phyloP scores from a whole-genome alignment of 192 early-diverging fungal genomes.

The Neocallimastix lanati region DNA sequence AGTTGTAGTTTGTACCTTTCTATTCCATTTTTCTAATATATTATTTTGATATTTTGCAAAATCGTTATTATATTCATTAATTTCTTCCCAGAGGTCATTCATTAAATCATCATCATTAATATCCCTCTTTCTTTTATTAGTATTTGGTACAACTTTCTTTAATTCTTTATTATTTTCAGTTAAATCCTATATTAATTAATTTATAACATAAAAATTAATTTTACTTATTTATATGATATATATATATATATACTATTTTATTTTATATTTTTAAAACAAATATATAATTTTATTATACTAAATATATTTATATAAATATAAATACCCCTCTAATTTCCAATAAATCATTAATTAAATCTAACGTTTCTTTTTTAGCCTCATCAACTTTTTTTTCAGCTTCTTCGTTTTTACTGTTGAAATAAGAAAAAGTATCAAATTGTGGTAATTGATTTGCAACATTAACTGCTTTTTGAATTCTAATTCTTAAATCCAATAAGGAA shows the following conservation, averaged over 20 bases:
- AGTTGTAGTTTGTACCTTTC: slow-evolving; percentile 55
- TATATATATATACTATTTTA: no score
- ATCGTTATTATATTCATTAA: slow-evolving; percentile 29
- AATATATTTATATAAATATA: no score
- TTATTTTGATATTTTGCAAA: slow-evolving; percentile 65
- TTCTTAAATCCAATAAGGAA: slow-evolving; percentile 61
- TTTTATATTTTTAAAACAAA: no score
- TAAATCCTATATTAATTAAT: no score
- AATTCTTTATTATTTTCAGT: slow-evolving; percentile 10
- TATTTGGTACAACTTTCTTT: slow-evolving; percentile 7
- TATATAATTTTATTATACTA: no score
- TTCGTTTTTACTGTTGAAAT: slow-evolving; percentile 1
- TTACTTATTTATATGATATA: no score
- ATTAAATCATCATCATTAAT: slow-evolving; percentile 24
- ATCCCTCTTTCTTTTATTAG: slow-evolving; percentile 19
- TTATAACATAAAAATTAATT: no score
- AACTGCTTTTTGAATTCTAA: slow-evolving; percentile 65
- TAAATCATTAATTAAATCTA: slow-evolving; percentile 14
- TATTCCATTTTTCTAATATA: slow-evolving; percentile 87
- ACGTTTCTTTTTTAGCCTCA: background rate
- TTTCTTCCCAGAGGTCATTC: slow-evolving; percentile 34
- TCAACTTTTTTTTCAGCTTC: background rate
- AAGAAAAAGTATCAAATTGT: slow-evolving; percentile 16
- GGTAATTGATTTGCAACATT: slow-evolving; percentile 65
- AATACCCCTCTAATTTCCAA: slow-evolving; percentile 14